Conservation (phyloP, 1,139 yeast genomes). For the Scheffersomyces insectosa region DNA sequence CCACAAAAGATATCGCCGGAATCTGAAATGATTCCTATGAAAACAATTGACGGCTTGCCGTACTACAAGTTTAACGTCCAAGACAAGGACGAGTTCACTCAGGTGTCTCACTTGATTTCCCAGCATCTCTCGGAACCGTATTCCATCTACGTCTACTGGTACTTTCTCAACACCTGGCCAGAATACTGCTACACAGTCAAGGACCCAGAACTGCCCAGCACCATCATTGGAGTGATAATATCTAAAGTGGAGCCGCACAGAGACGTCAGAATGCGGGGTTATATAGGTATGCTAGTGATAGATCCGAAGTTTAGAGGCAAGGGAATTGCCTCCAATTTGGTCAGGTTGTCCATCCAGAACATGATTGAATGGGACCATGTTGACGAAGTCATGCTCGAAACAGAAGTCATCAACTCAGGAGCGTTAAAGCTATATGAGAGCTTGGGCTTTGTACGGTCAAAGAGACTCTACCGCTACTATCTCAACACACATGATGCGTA, state of each 20-base stretch:
- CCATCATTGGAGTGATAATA: constrained; percentile 72
- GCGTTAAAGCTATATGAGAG: constrained; percentile 82
- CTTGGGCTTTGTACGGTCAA: constrained; percentile 81
- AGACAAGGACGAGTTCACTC: constrained; percentile 28
- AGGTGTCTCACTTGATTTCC: constrained; percentile 33
- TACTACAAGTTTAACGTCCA: constrained; percentile 22
- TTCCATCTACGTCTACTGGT: constrained; percentile 52
- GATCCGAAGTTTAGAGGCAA: constrained; percentile 66
- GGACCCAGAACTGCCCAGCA: constrained; percentile 10
- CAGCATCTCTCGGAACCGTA: constrained; percentile 47
- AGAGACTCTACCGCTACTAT: constrained; percentile 83
- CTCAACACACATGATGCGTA: constrained; percentile 92
- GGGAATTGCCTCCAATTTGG: constrained; percentile 79
- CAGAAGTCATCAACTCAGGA: constrained; percentile 79
- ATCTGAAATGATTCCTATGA: constrained; percentile 2
- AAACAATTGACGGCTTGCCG: constrained; percentile 10
- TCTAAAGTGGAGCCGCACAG: constrained; percentile 84
- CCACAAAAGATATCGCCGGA: too few relatives aligned
- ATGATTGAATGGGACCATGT: constrained; percentile 62
- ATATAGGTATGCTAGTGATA: constrained; percentile 95
- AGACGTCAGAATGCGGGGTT: constrained; percentile 72
- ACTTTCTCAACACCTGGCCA: constrained; percentile 48
- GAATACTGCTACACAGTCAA: constrained; percentile 45
- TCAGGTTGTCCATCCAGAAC: constrained; percentile 59
- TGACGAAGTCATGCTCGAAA: constrained; percentile 88